Conservation (phyloP, 495 filamentous ascomycete genomes). For the Jackrogersella multiformis region DNA sequence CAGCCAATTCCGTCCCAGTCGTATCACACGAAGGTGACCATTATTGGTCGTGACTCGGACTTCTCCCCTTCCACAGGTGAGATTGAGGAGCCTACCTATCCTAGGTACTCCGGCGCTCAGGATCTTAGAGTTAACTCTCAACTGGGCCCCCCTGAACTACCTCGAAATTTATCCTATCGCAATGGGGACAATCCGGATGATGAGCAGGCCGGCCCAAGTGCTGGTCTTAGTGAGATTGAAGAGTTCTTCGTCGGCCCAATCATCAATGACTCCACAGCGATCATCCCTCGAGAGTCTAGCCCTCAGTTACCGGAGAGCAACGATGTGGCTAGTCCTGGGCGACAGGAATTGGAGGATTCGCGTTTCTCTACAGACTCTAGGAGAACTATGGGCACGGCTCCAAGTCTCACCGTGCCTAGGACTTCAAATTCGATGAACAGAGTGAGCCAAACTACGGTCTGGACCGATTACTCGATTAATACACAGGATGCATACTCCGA, state of each 20-base stretch:
- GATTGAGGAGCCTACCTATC: neutral
- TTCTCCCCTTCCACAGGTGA: constrained; percentile 50
- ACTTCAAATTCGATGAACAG: constrained; percentile 57
- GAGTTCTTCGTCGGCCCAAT: constrained; percentile 43
- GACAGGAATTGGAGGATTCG: constrained; percentile 32
- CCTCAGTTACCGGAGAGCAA: constrained; percentile 16
- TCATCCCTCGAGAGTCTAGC: constrained; percentile 24
- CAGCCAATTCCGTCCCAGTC: constrained; percentile 48
- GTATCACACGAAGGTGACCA: constrained; percentile 57
- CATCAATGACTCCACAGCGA: constrained; percentile 31
- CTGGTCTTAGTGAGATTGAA: constrained; percentile 42
- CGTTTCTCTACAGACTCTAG: constrained; percentile 42
- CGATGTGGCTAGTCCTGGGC: constrained; percentile 12
- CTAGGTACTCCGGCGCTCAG: constrained; percentile 2
- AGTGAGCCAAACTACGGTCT: constrained; percentile 60
- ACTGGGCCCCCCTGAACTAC: constrained; percentile 10
- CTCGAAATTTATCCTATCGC: constrained; percentile 22
- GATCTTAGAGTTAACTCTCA: constrained; percentile 19
- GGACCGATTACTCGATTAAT: constrained; percentile 66
- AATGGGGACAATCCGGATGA: constrained; percentile 8
- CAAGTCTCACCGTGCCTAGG: constrained; percentile 53
- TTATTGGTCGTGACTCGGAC: constrained; percentile 53
- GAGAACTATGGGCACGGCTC: constrained; percentile 42
- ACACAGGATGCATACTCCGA: constrained; percentile 53
- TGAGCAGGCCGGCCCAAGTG: constrained; percentile 37